phyloP scores from a whole-genome alignment of 2,329 filamentous ascomycete genomes.

The Sporothrix brasiliensis region DNA sequence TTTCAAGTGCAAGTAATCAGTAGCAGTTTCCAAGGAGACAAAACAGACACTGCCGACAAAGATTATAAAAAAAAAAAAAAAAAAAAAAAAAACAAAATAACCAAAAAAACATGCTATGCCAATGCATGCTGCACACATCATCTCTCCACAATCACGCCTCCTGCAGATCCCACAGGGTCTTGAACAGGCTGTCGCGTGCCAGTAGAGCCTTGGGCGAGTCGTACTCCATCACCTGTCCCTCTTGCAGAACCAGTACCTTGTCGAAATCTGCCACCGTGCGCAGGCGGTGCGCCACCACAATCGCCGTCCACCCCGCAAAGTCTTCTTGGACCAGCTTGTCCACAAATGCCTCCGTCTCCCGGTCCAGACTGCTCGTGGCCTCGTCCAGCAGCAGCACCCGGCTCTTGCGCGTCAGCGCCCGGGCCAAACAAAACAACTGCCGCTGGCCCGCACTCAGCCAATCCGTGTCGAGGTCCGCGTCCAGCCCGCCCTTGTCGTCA shows the following conservation, averaged over 20 bases:
- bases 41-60: background rate
- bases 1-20: background rate
- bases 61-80: background rate
- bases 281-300: conserved; percentile 45
- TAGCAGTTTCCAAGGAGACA: no score
- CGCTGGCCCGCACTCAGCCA: conserved; percentile 50
- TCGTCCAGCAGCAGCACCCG: conserved; percentile 53
- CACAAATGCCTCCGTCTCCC: conserved; percentile 58
- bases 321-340: conserved; percentile 56
- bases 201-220: conserved; percentile 33
- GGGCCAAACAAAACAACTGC: conserved; percentile 55
- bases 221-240: conserved; percentile 42
- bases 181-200: conserved; percentile 26
- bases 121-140: background rate
- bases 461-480: conserved; percentile 43
- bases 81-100: background rate
- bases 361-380: conserved; percentile 55
- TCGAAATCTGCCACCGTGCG: conserved; percentile 55
- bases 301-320: conserved; percentile 59
- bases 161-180: conserved; percentile 26
- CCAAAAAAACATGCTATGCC: background rate
- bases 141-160: conserved; percentile 1
- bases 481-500: conserved; percentile 46
- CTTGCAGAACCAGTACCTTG: conserved; percentile 53
- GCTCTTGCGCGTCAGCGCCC: conserved; percentile 49